phyloP scores from a whole-genome alignment of 495 filamentous ascomycete genomes.

The Melanomma pulvis-pyrius region DNA sequence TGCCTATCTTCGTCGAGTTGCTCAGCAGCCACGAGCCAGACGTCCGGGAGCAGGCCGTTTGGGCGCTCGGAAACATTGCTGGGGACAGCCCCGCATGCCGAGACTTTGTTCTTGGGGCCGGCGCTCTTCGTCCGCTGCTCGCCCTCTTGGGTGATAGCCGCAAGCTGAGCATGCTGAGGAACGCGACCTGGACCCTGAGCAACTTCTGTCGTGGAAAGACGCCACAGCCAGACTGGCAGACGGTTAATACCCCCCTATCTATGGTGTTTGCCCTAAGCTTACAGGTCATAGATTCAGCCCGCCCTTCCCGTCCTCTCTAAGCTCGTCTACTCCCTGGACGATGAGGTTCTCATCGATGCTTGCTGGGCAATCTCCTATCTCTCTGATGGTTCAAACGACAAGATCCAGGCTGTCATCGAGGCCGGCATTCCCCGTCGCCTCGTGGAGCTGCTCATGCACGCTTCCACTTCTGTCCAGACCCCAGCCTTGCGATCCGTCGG shows the following conservation, averaged over 20 bases:
- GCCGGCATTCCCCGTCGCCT: slow-evolving; percentile 96
- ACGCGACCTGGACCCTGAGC: slow-evolving; percentile 98
- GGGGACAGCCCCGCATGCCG: slow-evolving; percentile 97
- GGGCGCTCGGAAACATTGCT: slow-evolving; percentile 98
- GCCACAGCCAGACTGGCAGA: slow-evolving; percentile 97
- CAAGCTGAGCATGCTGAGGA: slow-evolving; percentile 98
- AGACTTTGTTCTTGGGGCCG: slow-evolving; percentile 88
- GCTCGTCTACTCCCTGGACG: slow-evolving; percentile 96
- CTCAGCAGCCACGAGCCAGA: slow-evolving; percentile 94
- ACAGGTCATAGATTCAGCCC: slow-evolving; percentile 74
- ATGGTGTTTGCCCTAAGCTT: slow-evolving; percentile 29
- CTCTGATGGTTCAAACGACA: slow-evolving; percentile 98
- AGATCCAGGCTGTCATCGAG: slow-evolving; percentile 99
- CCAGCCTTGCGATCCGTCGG: slow-evolving; percentile 96
- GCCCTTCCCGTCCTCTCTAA: slow-evolving; percentile 96
- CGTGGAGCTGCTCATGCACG: slow-evolving; percentile 96
- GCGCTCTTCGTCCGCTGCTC: slow-evolving; percentile 87
- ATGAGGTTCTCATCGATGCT: slow-evolving; percentile 97
- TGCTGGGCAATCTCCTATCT: slow-evolving; percentile 99
- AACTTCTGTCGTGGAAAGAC: slow-evolving; percentile 99
- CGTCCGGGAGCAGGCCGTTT: slow-evolving; percentile 97
- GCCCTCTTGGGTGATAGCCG: slow-evolving; percentile 92
- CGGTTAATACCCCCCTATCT: slow-evolving; percentile 60
- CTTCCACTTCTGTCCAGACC: slow-evolving; percentile 98
- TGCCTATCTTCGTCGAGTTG: slow-evolving; percentile 97